Evolutionary conservation across 2,329 filamentous ascomycete genomes (phyloP).

Genomic region (Trichothecium roseum): DNA sequence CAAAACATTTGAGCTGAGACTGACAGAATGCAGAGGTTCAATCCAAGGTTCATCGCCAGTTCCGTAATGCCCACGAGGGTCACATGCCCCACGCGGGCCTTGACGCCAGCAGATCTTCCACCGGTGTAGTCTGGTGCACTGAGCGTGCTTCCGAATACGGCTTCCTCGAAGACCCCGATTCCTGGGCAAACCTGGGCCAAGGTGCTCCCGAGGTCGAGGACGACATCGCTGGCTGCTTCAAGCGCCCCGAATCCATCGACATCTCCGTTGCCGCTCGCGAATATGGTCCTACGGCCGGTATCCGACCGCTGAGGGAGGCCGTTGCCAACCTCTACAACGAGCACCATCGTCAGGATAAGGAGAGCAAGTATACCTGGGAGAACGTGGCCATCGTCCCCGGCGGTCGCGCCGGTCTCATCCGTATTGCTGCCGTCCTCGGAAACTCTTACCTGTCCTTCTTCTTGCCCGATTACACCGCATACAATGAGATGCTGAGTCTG

Average conservation of each 20-base stretch:
- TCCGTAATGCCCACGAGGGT: conserved; percentile 81
- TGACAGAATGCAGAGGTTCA: conserved; percentile 52
- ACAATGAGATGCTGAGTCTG: conserved; percentile 92
- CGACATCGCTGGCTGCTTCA: conserved; percentile 82
- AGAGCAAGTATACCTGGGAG: conserved; percentile 90
- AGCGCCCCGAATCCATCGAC: conserved; percentile 68
- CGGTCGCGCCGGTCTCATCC: conserved; percentile 82
- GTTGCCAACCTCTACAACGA: conserved; percentile 90
- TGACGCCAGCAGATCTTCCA: conserved; percentile 78
- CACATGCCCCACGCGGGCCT: conserved; percentile 86
- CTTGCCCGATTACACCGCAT: conserved; percentile 90
- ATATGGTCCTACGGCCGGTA: conserved; percentile 89
- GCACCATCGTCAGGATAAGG: conserved; percentile 79
- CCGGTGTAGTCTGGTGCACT: conserved; percentile 88
- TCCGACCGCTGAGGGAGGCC: conserved; percentile 79
- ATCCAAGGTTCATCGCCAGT: conserved; percentile 80
- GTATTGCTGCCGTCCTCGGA: conserved; percentile 87
- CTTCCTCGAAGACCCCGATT: conserved; percentile 68
- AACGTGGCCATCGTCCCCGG: conserved; percentile 95
- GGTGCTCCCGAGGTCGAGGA: conserved; percentile 91
- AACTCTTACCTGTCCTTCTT: conserved; percentile 92
- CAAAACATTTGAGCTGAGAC: background rate
- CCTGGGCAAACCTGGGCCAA: conserved; percentile 91
- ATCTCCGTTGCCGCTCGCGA: conserved; percentile 71
- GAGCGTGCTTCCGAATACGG: conserved; percentile 84